Evolutionary conservation across 257 asterid genomes (phyloP), one percentile per base, ranked within the genome.

Genomic region (Salvia splendens): DNA sequence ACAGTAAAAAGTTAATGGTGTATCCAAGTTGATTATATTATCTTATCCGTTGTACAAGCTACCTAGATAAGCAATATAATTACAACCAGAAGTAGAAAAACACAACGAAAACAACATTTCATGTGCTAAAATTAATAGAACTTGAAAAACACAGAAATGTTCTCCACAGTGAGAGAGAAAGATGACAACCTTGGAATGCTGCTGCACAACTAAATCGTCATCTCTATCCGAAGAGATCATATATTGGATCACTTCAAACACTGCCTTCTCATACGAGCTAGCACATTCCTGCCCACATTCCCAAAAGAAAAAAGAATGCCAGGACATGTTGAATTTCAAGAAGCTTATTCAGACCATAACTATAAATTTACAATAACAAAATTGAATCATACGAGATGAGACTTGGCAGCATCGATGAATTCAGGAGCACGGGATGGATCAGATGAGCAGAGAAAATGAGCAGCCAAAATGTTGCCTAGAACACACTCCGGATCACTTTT

Each of bases 401-500:
- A 84, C 72, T 84, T 82, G 74, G 99, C 96, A 56, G 90, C 88
- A 61, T 83, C 80, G 24, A 88, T 69, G 54, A 86, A 70, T 30
- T 52, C 71, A 65, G 73, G 61, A 70, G 84, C 86, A 47, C 78
- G 82, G 41, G 96, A 72, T 71, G 82, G 70, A 78, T 81, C 85
- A 12, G 65, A 16, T 42, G 91, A 88, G 47, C 63, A 70, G 74
- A 93, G 91, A 58, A 64, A 90, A 75, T 78, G 87, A 12, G 97
- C 96, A 8, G 92, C 95, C 82, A 93, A 83, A 76, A 90, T 83
- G 71, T 90, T 93, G 52, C 83, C 97, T 66, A 90, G 84, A 74
- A 93, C 99, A 66, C 99, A 93, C 28, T 57, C 64, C 15, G 97
- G 95, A 80, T 93, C 97, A 69, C 83, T 79, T 65, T 73, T 78